Conservation (phyloP, 192 early-diverging fungal genomes). For the Coemansia sp. region DNA sequence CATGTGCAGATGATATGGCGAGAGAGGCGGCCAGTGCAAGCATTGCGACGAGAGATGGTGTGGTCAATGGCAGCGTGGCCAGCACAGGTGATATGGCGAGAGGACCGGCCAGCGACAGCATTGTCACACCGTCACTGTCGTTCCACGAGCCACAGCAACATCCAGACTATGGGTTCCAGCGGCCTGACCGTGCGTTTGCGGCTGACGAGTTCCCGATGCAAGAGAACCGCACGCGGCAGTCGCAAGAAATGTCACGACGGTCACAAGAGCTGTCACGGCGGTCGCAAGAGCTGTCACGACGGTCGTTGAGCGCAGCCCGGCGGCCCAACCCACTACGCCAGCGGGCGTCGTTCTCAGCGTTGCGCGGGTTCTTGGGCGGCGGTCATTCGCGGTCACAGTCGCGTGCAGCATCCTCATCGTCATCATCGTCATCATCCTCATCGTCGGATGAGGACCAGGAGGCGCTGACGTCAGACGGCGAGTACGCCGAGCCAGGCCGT, state of each 20-base stretch:
- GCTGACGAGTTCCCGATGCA: conserved; percentile 43
- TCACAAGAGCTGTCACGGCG: neutral
- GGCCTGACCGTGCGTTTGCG: conserved; percentile 49
- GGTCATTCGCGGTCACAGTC: conserved; percentile 3
- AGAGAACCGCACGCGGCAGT: conserved; percentile 36
- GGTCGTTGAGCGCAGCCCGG: conserved; percentile 32
- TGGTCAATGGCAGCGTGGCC: neutral
- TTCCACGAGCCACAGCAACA: conserved; percentile 7
- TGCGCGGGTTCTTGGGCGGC: conserved; percentile 22
- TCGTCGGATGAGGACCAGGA: conserved; percentile 21
- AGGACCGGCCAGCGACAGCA: too few relatives aligned
- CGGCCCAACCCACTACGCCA: conserved; percentile 14
- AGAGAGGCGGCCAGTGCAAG: neutral
- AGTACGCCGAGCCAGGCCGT: conserved; percentile 35
- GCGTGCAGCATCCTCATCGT: conserved; percentile 1
- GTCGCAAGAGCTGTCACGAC: neutral
- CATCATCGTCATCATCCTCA: conserved; percentile 8
- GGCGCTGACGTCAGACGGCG: neutral
- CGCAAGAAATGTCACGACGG: conserved; percentile 26
- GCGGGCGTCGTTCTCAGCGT: conserved; percentile 36
- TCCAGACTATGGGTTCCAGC: conserved; percentile 41
- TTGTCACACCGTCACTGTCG: conserved; percentile 19
- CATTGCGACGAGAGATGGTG: neutral
- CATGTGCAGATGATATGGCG: too few relatives aligned
- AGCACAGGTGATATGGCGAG: conserved; percentile 1